Conservation (phyloP, 2,329 filamentous ascomycete species). For the Chaetomiaceae sp. region DNA sequence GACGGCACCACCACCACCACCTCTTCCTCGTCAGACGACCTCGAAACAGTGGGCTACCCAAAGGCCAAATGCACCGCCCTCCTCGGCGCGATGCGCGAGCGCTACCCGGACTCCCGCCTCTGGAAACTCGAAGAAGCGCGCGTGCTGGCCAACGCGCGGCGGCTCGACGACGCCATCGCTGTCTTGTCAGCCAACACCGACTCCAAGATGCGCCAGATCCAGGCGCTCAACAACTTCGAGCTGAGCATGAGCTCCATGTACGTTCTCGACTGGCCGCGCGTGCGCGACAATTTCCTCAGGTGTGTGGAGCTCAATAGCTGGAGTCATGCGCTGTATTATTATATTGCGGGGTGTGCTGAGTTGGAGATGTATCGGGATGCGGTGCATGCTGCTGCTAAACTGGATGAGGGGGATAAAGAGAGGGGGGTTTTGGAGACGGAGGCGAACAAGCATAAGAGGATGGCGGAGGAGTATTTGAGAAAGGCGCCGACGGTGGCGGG, state of each 20-base stretch:
- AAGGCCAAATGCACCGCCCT: constrained; percentile 61
- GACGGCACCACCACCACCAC: constrained; percentile 34
- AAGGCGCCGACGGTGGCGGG: constrained; percentile 71
- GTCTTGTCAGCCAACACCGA: constrained; percentile 56
- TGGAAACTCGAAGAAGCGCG: constrained; percentile 89
- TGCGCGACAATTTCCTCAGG: constrained; percentile 67
- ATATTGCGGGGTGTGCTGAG: constrained; percentile 74
- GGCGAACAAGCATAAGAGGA: constrained; percentile 50
- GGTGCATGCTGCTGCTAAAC: constrained; percentile 36
- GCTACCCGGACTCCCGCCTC: constrained; percentile 76
- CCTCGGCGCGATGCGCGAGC: constrained; percentile 66
- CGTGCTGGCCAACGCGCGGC: constrained; percentile 62
- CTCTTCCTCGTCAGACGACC: no score
- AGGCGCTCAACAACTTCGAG: constrained; percentile 82
- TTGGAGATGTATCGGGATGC: constrained; percentile 74
- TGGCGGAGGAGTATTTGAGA: constrained; percentile 65
- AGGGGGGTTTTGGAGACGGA: constrained; percentile 12
- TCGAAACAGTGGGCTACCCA: constrained; percentile 70
- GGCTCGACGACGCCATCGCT: constrained; percentile 63
- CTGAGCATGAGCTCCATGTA: constrained; percentile 74
- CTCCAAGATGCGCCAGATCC: constrained; percentile 81
- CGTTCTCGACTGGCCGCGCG: constrained; percentile 69
- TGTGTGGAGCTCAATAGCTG: constrained; percentile 83
- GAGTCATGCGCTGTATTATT: constrained; percentile 87
- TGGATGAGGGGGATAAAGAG: constrained; percentile 18